Conservation (phyloP, 306 rosid genomes). For the Cicer bijugum region DNA sequence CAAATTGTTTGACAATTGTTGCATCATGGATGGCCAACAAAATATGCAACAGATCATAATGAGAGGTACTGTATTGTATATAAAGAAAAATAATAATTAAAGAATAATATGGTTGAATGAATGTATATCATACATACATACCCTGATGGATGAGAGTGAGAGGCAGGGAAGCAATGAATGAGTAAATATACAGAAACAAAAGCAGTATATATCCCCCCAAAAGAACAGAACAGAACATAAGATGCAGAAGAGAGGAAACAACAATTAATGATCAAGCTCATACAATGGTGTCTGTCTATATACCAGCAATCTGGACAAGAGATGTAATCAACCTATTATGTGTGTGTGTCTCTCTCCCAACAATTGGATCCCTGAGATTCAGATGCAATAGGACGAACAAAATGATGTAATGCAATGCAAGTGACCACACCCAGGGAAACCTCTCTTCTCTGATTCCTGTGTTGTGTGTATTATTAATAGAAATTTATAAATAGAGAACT, state of each 20-base stretch:
- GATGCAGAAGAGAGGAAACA: background rate
- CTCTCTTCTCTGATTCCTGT: slow-evolving; percentile 13
- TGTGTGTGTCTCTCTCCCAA: background rate
- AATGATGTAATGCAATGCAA: background rate
- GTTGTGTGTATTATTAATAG: background rate
- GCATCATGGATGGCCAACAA: too few relatives aligned
- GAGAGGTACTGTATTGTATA: too few relatives aligned
- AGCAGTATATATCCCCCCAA: background rate
- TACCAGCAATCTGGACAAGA: background rate
- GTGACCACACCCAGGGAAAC: slow-evolving; percentile 32
- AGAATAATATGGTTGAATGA: background rate
- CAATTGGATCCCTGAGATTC: background rate
- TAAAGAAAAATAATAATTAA: background rate
- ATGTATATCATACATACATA: background rate
- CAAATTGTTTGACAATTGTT: too few relatives aligned
- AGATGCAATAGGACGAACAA: slow-evolving; percentile 1
- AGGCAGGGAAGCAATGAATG: background rate
- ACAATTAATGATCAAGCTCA: background rate
- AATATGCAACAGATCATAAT: too few relatives aligned
- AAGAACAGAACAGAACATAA: slow-evolving; percentile 1
- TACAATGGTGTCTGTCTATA: background rate
- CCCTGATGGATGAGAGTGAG: slow-evolving; percentile 2
- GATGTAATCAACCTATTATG: too few relatives aligned
- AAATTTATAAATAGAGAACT: background rate
- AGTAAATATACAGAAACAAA: background rate